Percentiles rank a stretch among this genome's conserved stretches.
Conservation (phyloP, 208 protist genomes). For the Angomonas deanei region DNA sequence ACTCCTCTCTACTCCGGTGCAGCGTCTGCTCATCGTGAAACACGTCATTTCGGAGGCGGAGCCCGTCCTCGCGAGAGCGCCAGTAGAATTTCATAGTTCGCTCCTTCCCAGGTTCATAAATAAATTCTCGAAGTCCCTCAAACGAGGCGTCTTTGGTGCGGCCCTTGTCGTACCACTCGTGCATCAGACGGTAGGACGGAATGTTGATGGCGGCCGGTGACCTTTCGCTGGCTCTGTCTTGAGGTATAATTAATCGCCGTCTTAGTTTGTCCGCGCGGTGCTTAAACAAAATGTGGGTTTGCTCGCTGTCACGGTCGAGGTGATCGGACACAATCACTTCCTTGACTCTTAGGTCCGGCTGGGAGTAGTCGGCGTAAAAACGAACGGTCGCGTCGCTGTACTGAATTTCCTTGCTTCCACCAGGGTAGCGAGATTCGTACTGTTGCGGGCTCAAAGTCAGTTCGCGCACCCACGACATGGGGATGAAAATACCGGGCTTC, state of each 20-base stretch:
- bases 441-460: constrained; percentile 63
- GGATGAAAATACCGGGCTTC: constrained; percentile 23
- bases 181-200: constrained; percentile 24
- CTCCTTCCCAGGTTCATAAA: constrained; percentile 53
- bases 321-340: constrained; percentile 56
- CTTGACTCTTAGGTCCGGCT: constrained; percentile 66
- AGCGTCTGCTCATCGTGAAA: constrained; percentile 56
- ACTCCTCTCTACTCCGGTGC: constrained; percentile 83
- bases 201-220: neutral
- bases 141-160: constrained; percentile 53
- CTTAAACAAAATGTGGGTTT: constrained; percentile 73
- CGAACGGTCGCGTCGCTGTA: constrained; percentile 74
- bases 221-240: neutral
- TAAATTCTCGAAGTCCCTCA: constrained; percentile 64
- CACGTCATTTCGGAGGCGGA: constrained; percentile 67
- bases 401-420: constrained; percentile 45
- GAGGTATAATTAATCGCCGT: constrained; percentile 40
- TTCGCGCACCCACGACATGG: constrained; percentile 64
- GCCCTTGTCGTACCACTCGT: constrained; percentile 80
- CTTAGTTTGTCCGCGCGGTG: constrained; percentile 81
- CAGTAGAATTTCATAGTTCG: constrained; percentile 86
- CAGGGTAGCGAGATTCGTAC: constrained; percentile 82
- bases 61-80: constrained; percentile 74
- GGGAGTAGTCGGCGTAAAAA: constrained; percentile 70
- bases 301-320: constrained; percentile 23